Evolutionary conservation across 768 basidiomycete species (phyloP), one percentile per base, ranked within the genome.

Genomic region (Megacollybia marginata): DNA sequence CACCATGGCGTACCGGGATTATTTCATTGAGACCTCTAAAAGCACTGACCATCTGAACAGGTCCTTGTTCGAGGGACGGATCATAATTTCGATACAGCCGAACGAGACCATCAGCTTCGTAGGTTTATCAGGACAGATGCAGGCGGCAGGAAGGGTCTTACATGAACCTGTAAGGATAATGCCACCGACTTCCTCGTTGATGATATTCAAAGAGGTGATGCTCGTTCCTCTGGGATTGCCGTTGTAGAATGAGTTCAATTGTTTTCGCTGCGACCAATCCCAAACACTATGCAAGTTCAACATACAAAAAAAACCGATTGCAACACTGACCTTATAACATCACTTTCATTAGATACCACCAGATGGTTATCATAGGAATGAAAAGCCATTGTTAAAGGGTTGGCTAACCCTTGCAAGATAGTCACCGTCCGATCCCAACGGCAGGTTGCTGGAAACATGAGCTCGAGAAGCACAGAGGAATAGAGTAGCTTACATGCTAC

Each of bases 31-130:
- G 70, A 1, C 81, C 95, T 33, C 92, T 79, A 79, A 96, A 98
- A 11, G 93, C 83, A 63, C 91, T 92, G 58, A 95, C 91, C 77
- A 98, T 87, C 59, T 92, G 88, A 12, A 96, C 72, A 3, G 87
- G 82, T 1, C 81, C 83, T 61, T 83, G 77, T 57, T 85, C 74
- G 44, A 83, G 60, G 9, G 69, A 74, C 0, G 84, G 78, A 61
- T 96, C 93, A 59, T 96, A 98, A 59, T 96, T 91, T 38, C 93
- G 82, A 65, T 87, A 98, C 18, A 98, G 71, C 32, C 94, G 88
- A 55, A 98, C 80, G 56, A 90, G 79, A 11, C 94, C 94, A 57
- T 98, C 95, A 45, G 91, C 93, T 95, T 58, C 16, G 48, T 18
- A 31, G n/a, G 15, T 28, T 28, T 28, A 46, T 9, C 0, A n/a